Conservation (phyloP, 2,329 filamentous ascomycete species). For the Xylaria multiplex region DNA sequence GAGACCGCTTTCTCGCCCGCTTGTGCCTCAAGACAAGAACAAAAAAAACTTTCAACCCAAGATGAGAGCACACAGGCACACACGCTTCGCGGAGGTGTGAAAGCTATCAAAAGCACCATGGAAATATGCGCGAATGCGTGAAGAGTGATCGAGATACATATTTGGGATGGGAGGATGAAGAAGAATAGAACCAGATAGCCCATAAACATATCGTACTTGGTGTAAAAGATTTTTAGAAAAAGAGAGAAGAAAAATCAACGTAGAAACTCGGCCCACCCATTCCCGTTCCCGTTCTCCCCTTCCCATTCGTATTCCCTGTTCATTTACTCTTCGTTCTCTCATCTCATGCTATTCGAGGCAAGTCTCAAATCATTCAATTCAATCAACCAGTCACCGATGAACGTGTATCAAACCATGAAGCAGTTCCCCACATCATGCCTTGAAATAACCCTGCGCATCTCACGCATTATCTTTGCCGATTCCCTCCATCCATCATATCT, state of each 20-base stretch:
- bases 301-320: slow-evolving; percentile 23
- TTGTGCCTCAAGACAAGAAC: slow-evolving; percentile 7
- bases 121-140: slow-evolving; percentile 12
- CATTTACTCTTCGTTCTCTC: slow-evolving; percentile 28
- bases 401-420: slow-evolving; percentile 16
- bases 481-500: slow-evolving; percentile 20
- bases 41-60: not conserved
- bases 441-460: slow-evolving; percentile 8
- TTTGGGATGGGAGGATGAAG: not conserved
- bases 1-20: slow-evolving; percentile 8
- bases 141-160: slow-evolving; percentile 19
- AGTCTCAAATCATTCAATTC: slow-evolving; percentile 23
- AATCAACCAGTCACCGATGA: slow-evolving; percentile 26
- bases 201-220: slow-evolving; percentile 10
- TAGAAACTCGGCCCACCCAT: slow-evolving; percentile 10
- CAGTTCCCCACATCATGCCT: not conserved
- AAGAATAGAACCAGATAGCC: slow-evolving; percentile 9
- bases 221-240: slow-evolving; percentile 6
- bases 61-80: slow-evolving; percentile 6
- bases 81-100: not conserved
- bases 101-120: slow-evolving; percentile 13
- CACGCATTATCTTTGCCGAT: slow-evolving; percentile 20
- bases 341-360: slow-evolving; percentile 23
- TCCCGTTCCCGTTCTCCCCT: slow-evolving; percentile 22
- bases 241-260: slow-evolving; percentile 12